Base-by-base conservation (phyloP, 495 filamentous ascomycete genomes). In the Chaetomium fimeti region DNA sequence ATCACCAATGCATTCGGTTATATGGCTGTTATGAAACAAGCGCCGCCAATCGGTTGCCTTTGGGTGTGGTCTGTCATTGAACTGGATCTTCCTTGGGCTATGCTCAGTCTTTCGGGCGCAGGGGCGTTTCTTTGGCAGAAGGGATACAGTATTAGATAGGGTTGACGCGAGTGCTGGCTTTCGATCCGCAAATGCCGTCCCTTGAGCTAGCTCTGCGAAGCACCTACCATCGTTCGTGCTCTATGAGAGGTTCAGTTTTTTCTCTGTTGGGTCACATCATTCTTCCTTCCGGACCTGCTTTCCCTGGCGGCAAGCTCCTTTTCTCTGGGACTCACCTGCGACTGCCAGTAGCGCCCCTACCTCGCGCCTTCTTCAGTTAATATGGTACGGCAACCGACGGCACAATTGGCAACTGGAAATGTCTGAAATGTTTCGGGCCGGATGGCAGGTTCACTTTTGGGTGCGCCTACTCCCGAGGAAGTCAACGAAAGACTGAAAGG, bases 1-100 rank as follows among this genome's bases (percentile, higher is more conserved):
- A 86, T 91, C 22, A 91, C 89, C 5, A 98, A 97, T 71, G 81
- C 76, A 32, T 82, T 86, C 59, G 85, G 87, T 0, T 97, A 97
- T 69, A 87, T 91, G 71, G 90, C 87, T 13, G 87, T 96, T 3
- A 93, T 98, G 94, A 95, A 96, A 79, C 87, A 84, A 61, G 90
- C 92, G 0, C 94, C 94, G 24, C 86, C 91, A 24, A 73, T 96
- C n/a, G 95, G 92, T 2, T 92, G 90, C 18, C 73, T 97, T 22
- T 97, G 93, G 93, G 85, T 98, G 16, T 98, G 93, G 94, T 88
- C 88, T 20, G 87, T 97, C 40, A 79, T 97, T 54, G 94, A 98
- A 76, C 84, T 97, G 77, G 78, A 88, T n/a, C 78, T 95, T 60
- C 74, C 81, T 3, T 86, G 82, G 57, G 89, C 91, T 1, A 71